phyloP scores from a whole-genome alignment of 306 rosid genomes.

The Cicer bijugum region DNA sequence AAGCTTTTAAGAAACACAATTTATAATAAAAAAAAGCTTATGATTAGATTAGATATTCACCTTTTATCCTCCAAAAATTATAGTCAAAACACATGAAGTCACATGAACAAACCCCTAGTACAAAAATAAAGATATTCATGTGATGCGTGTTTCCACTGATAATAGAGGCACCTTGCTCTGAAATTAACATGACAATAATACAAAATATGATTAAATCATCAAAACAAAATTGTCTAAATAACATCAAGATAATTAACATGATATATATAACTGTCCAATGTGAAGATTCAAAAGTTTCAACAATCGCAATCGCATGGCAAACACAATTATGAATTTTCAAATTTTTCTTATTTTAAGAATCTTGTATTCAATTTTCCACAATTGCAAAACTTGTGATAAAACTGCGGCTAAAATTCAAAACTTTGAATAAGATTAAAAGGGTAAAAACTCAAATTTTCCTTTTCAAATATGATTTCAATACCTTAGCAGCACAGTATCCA shows the following conservation, averaged over 20 bases:
- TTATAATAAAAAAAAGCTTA: slow-evolving; percentile 15
- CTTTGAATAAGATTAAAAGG: no score
- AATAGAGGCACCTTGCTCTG: slow-evolving; percentile 79
- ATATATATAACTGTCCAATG: no score
- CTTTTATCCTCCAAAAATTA: slow-evolving; percentile 69
- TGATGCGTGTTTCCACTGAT: slow-evolving; percentile 77
- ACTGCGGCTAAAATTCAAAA: background rate
- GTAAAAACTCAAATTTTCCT: background rate
- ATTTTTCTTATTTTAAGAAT: no score
- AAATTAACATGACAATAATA: slow-evolving; percentile 14
- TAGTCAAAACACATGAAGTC: slow-evolving; percentile 71
- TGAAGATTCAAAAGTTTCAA: no score
- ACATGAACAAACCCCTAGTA: slow-evolving; percentile 82
- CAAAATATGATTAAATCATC: background rate
- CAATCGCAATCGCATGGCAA: no score
- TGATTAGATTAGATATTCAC: slow-evolving; percentile 50
- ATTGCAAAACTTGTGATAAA: background rate
- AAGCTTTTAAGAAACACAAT: background rate
- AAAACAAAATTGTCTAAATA: no score
- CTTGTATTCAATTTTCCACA: no score
- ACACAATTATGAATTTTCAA: no score
- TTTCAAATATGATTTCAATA: slow-evolving; percentile 21
- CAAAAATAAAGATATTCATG: slow-evolving; percentile 84
- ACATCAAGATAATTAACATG: no score
- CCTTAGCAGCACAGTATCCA: slow-evolving; percentile 65